These are phyloP conservation scores for Xylariaceae sp. DNA, from an alignment of 2,329 filamentous ascomycete genomes.

Conservation along the genomic window DNA sequence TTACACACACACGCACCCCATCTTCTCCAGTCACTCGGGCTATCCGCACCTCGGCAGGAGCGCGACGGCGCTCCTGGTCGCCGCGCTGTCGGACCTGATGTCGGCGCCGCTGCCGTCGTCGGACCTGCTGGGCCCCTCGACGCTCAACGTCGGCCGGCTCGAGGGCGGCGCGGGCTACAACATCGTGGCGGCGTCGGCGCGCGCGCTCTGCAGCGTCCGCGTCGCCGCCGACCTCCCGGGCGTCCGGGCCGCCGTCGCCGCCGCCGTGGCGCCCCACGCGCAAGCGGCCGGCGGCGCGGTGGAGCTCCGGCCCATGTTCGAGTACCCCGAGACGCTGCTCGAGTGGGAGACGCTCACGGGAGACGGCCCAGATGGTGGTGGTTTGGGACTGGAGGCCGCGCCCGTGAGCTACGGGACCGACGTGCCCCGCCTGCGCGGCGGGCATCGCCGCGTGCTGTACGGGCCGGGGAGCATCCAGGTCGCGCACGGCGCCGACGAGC, in stretches of 20 bases:
- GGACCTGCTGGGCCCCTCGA: constrained; percentile 30
- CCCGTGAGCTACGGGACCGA: constrained; percentile 33
- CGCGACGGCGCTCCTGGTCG: constrained; percentile 25
- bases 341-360: constrained; percentile 31
- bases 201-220: constrained; percentile 31
- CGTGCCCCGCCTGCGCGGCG: constrained; percentile 26
- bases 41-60: constrained; percentile 28
- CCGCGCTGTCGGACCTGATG: constrained; percentile 24
- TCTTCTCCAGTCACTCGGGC: constrained; percentile 25
- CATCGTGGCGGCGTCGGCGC: constrained; percentile 29
- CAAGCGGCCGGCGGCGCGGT: no score
- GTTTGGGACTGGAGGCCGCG: constrained; percentile 28
- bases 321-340: constrained; percentile 30
- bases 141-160: constrained; percentile 32
- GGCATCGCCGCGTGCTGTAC: constrained; percentile 29
- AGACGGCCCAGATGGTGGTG: no score
- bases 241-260: constrained; percentile 25
- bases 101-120: constrained; percentile 25
- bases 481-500: constrained; percentile 31
- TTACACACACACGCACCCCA: no score
- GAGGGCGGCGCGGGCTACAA: constrained; percentile 32
- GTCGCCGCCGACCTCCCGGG: constrained; percentile 27
- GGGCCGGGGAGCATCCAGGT: constrained; percentile 31
- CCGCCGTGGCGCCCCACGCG: constrained; percentile 23
- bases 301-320: constrained; percentile 26